A percentile compares a stretch with the other conserved stretches of the same genome.
Evolutionary conservation across 1,139 yeast genomes (phyloP).

Genomic region (Blastobotrys illinoisensis): DNA sequence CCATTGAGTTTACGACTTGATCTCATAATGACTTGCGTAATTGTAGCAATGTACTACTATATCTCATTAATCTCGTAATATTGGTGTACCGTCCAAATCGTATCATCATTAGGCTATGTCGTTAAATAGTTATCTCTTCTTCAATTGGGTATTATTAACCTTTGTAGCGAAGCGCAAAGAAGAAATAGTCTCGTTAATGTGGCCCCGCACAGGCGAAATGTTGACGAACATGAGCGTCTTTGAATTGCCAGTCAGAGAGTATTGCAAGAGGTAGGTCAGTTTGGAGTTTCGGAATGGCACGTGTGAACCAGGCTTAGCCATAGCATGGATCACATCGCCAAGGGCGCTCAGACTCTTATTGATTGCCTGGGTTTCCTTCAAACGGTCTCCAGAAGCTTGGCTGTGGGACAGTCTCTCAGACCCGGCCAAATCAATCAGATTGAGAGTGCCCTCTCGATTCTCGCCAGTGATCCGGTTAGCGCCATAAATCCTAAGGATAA

Average conservation of each 20-base stretch:
- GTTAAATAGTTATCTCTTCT: constrained; percentile 2
- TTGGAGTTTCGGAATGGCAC: constrained; percentile 54
- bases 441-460: constrained; percentile 54
- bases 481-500: constrained; percentile 59
- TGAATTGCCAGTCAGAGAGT: constrained; percentile 79
- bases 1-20: too few relatives aligned
- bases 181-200: constrained; percentile 72
- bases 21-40: too few relatives aligned
- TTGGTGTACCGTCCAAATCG: neutral
- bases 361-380: constrained; percentile 84
- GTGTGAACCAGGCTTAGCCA: constrained; percentile 43
- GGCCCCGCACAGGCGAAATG: constrained; percentile 60
- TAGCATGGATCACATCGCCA: constrained; percentile 83
- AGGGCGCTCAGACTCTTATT: constrained; percentile 83
- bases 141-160: constrained; percentile 34
- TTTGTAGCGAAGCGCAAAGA: constrained; percentile 87
- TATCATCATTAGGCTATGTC: neutral
- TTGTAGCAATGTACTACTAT: too few relatives aligned
- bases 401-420: constrained; percentile 70
- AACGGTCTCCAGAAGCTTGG: constrained; percentile 71
- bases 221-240: constrained; percentile 94
- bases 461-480: constrained; percentile 47
- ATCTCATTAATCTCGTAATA: too few relatives aligned
- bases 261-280: constrained; percentile 75
- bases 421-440: constrained; percentile 81